These are phyloP conservation scores for Cladosporium sp. DNA, from an alignment of 2,329 filamentous ascomycete genomes.

Conservation along the genomic window DNA sequence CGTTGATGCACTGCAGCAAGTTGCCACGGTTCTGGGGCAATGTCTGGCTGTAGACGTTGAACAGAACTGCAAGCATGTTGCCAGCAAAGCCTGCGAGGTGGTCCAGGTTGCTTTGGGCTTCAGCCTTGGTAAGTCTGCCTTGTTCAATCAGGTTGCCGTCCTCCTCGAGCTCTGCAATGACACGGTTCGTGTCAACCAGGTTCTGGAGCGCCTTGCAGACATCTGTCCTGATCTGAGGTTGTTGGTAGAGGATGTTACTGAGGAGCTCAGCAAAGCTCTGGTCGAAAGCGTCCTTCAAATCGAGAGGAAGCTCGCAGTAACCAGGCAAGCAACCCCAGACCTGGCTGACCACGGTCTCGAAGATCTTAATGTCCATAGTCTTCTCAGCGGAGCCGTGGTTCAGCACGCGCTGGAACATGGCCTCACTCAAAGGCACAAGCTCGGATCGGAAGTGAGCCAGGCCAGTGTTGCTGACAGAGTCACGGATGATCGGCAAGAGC, in stretches of 20 bases:
- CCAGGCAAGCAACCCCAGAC: conserved; percentile 93
- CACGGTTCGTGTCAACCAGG: conserved; percentile 88
- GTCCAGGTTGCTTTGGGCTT: conserved; percentile 77
- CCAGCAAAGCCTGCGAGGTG: conserved; percentile 77
- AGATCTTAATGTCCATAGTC: conserved; percentile 96
- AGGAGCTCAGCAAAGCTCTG: conserved; percentile 86
- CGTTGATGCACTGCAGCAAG: conserved; percentile 91
- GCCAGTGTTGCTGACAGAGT: conserved; percentile 85
- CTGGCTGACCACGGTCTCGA: conserved; percentile 92
- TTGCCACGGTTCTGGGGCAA: conserved; percentile 87
- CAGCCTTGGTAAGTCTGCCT: conserved; percentile 71
- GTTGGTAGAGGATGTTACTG: conserved; percentile 88
- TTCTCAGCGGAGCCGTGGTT: conserved; percentile 81
- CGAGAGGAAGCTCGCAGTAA: conserved; percentile 89
- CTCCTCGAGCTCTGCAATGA: conserved; percentile 68
- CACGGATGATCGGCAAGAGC: conserved; percentile 88
- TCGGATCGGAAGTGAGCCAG: conserved; percentile 81
- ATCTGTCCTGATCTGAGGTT: conserved; percentile 81
- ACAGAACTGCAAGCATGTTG: conserved; percentile 93
- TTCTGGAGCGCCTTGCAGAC: conserved; percentile 84
- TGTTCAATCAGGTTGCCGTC: conserved; percentile 74
- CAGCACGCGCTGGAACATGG: conserved; percentile 84
- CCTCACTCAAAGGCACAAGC: conserved; percentile 84
- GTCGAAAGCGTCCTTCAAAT: conserved; percentile 68
- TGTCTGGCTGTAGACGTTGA: conserved; percentile 98